phyloP scores from a whole-genome alignment of 2,329 filamentous ascomycete genomes.

The Scopulariopsis brevicaulis region DNA sequence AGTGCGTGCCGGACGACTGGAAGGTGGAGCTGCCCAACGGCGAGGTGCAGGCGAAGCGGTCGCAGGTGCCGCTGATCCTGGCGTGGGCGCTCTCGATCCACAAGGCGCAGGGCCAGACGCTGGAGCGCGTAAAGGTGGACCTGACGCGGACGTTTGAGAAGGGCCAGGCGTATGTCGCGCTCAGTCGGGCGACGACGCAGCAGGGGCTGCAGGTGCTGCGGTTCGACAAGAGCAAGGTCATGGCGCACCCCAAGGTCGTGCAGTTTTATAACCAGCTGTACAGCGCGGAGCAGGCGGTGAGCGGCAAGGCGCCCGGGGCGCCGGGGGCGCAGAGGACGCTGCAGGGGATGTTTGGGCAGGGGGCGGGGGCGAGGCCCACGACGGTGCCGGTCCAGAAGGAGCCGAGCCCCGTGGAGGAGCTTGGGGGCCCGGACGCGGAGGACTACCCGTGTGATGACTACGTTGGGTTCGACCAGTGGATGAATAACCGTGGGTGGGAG shows the following conservation, averaged over 20 bases:
- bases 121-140: slow-evolving; percentile 91
- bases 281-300: slow-evolving; percentile 48
- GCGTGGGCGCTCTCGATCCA: slow-evolving; percentile 97
- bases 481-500: too few species aligned
- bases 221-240: slow-evolving; percentile 84
- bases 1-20: slow-evolving; percentile 71
- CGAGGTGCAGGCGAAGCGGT: slow-evolving; percentile 79
- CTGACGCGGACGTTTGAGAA: slow-evolving; percentile 90
- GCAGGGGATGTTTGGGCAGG: too few species aligned
- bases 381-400: too few species aligned
- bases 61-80: slow-evolving; percentile 76
- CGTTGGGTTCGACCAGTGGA: too few species aligned
- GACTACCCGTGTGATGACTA: too few species aligned
- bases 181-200: slow-evolving; percentile 85
- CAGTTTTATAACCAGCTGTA: slow-evolving; percentile 78
- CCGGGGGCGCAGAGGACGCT: not conserved
- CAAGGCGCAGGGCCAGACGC: slow-evolving; percentile 91
- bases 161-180: slow-evolving; percentile 91
- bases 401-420: too few species aligned
- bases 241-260: slow-evolving; percentile 82
- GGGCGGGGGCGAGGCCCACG: too few species aligned
- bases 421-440: too few species aligned
- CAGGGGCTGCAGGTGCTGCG: slow-evolving; percentile 76
- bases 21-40: slow-evolving; percentile 95
- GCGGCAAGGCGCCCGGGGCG: not conserved